phyloP scores from a whole-genome alignment of 371 early-diverging fungal species.

The Lichtheimia ornata region DNA sequence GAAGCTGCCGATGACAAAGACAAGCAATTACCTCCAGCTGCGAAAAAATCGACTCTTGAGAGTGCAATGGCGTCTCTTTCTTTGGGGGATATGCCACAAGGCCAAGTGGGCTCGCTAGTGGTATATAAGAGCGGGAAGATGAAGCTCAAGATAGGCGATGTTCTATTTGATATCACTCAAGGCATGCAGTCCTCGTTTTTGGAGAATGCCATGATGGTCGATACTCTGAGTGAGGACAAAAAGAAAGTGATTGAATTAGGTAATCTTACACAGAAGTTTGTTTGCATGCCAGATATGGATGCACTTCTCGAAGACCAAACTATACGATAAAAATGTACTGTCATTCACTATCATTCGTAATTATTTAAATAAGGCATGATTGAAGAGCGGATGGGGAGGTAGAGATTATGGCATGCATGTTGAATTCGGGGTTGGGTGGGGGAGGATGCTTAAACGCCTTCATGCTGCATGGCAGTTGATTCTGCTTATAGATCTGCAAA shows the following conservation, averaged over 20 bases:
- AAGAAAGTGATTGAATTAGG: slow-evolving; percentile 64
- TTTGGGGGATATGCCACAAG: slow-evolving; percentile 50
- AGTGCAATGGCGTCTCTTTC: slow-evolving; percentile 33
- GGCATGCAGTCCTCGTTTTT: slow-evolving; percentile 64
- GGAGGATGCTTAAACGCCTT: too few relatives aligned
- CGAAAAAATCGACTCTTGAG: slow-evolving; percentile 38
- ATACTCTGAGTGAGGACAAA: slow-evolving; percentile 46
- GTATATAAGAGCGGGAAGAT: slow-evolving; percentile 75
- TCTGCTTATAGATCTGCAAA: too few relatives aligned
- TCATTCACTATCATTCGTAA: too few relatives aligned
- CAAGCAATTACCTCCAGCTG: slow-evolving; percentile 50
- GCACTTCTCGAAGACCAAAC: slow-evolving; percentile 34
- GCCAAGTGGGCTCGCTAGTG: slow-evolving; percentile 67
- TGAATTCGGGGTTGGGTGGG: too few relatives aligned
- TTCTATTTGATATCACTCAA: slow-evolving; percentile 61
- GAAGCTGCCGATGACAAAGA: slow-evolving; percentile 25
- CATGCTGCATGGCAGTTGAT: too few relatives aligned
- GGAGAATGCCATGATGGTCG: slow-evolving; percentile 64
- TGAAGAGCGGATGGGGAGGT: too few relatives aligned
- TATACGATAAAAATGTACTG: too few relatives aligned
- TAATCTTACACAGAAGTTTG: slow-evolving; percentile 62
- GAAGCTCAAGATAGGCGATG: slow-evolving; percentile 66
- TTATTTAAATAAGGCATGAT: too few relatives aligned
- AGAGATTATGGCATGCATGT: too few relatives aligned
- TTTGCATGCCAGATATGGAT: slow-evolving; percentile 69